phyloP scores from a whole-genome alignment of 352 stramenopile species.

The Phytophthora sp. region DNA sequence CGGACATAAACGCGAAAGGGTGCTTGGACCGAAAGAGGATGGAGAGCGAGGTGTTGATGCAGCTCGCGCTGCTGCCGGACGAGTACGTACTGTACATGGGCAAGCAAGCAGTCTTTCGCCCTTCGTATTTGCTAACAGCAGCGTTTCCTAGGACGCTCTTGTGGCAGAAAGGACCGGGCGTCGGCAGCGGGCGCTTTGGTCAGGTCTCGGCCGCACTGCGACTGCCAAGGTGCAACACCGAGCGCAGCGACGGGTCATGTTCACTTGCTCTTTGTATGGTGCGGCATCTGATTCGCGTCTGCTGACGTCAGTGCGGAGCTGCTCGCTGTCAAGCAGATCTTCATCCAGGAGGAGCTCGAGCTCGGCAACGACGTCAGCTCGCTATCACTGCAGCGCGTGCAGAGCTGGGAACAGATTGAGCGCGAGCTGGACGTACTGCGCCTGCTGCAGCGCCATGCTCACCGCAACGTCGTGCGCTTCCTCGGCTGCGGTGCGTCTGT shows the following conservation, averaged over 20 bases:
- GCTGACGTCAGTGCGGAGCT: constrained; percentile 68
- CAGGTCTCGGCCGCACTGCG: constrained; percentile 74
- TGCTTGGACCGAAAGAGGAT: constrained; percentile 2
- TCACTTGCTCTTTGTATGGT: constrained; percentile 8
- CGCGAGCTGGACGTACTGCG: constrained; percentile 58
- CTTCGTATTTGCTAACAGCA: not conserved
- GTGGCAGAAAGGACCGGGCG: constrained; percentile 70
- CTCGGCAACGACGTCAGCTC: constrained; percentile 74
- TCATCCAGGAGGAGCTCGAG: constrained; percentile 74
- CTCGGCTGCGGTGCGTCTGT: constrained; percentile 52
- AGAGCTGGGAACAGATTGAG: constrained; percentile 62
- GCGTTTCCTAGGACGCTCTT: constrained; percentile 48
- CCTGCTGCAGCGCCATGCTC: constrained; percentile 39
- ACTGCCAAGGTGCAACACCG: constrained; percentile 51
- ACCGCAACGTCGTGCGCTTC: constrained; percentile 71
- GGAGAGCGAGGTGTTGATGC: constrained; percentile 28
- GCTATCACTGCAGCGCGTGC: constrained; percentile 60
- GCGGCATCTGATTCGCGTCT: constrained; percentile 12
- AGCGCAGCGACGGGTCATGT: no score
- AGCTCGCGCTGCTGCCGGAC: constrained; percentile 57
- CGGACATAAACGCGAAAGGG: not conserved
- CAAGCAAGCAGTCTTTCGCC: not conserved
- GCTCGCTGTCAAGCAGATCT: constrained; percentile 90
- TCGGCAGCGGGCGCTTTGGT: constrained; percentile 77
- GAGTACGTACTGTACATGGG: constrained; percentile 49